These are phyloP conservation scores for Colletotrichum gloeosporioides DNA, from an alignment of 2,329 filamentous ascomycete genomes.

Conservation along the genomic window DNA sequence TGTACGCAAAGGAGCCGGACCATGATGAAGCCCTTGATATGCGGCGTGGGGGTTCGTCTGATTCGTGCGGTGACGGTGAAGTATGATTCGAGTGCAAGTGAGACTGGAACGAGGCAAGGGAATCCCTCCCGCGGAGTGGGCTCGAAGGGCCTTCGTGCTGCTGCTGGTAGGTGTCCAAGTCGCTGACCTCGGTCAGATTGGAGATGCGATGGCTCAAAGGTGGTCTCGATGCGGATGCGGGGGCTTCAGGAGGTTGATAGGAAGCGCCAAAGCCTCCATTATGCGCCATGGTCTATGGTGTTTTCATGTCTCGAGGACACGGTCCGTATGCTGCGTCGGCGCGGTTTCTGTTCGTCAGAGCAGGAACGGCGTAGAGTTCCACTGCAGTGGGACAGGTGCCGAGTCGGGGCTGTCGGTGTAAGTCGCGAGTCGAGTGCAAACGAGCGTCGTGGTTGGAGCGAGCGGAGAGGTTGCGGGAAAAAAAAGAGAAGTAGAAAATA, in stretches of 20 bases:
- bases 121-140: slow-evolving; percentile 38
- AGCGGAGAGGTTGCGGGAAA: neutral
- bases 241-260: slow-evolving; percentile 26
- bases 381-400: neutral
- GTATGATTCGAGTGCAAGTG: slow-evolving; percentile 34
- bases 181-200: slow-evolving; percentile 37
- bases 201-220: slow-evolving; percentile 36
- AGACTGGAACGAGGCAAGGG: slow-evolving; percentile 45
- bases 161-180: slow-evolving; percentile 27
- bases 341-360: neutral
- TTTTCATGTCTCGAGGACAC: slow-evolving; percentile 13
- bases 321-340: neutral
- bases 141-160: slow-evolving; percentile 27
- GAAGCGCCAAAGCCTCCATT: slow-evolving; percentile 27
- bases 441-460: neutral
- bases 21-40: slow-evolving; percentile 23
- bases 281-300: slow-evolving; percentile 11
- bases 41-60: neutral
- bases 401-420: neutral
- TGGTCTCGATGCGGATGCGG: neutral
- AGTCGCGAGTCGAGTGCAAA: neutral
- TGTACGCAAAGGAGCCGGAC: slow-evolving; percentile 34
- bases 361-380: neutral
- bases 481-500: neutral
- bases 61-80: neutral